These are phyloP conservation scores for Fraxinus cuspidata DNA, from an alignment of 257 asterid genomes.

Conservation along the genomic window DNA sequence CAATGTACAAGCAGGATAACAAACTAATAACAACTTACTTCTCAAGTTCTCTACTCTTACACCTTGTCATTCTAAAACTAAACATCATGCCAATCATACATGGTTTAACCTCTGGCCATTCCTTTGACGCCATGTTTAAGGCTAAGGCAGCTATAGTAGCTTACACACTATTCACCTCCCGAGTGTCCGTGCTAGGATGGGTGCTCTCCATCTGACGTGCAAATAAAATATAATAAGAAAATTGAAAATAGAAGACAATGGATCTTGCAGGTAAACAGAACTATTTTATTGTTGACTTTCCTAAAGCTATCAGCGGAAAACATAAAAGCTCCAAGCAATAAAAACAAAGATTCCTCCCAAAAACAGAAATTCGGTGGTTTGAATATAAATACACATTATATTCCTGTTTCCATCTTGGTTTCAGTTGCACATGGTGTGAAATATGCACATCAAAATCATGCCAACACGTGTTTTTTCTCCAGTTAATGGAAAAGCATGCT, in stretches of 20 bases:
- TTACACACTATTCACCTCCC: constrained; percentile 28
- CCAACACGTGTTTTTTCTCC: background rate
- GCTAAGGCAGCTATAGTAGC: constrained; percentile 27
- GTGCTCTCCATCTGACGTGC: constrained; percentile 50
- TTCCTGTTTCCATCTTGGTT: background rate
- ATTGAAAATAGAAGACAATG: background rate
- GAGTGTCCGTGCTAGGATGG: constrained; percentile 26
- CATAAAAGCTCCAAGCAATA: background rate
- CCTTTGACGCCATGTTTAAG: constrained; percentile 40
- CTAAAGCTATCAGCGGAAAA: background rate
- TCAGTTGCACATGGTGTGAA: background rate
- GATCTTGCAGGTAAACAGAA: background rate
- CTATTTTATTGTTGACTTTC: background rate
- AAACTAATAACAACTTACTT: background rate
- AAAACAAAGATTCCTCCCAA: background rate
- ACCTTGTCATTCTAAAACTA: background rate
- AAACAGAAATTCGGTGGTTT: background rate
- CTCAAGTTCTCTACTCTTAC: background rate
- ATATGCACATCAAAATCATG: background rate
- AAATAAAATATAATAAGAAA: constrained; percentile 10
- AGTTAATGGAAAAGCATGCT: background rate
- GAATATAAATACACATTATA: background rate
- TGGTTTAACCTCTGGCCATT: constrained; percentile 32
- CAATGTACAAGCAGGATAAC: background rate
- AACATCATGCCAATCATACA: constrained; percentile 34